phyloP scores from a whole-genome alignment of 2,329 filamentous ascomycete species.

The Cordyceps tenuipes region DNA sequence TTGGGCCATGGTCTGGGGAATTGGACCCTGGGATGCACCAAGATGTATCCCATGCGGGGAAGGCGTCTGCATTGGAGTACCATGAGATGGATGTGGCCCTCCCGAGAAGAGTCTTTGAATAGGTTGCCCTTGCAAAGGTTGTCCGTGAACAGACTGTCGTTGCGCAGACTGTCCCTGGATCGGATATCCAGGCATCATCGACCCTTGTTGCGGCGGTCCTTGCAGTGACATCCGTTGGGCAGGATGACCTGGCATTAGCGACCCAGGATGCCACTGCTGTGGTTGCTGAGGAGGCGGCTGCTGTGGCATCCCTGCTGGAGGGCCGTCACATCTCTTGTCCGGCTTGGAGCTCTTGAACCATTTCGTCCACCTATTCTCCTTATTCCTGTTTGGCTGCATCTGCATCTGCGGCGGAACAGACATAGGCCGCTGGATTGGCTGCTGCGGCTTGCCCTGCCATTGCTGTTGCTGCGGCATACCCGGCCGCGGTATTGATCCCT shows the following conservation, averaged over 20 bases:
- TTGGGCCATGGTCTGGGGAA: background rate
- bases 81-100: background rate
- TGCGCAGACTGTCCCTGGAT: background rate
- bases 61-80: background rate
- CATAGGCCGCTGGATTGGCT: constrained; percentile 11
- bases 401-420: constrained; percentile 16
- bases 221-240: background rate
- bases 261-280: background rate
- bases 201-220: background rate
- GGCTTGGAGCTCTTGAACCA: constrained; percentile 22
- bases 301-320: background rate
- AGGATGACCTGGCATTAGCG: background rate
- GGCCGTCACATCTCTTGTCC: background rate
- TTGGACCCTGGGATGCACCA: background rate
- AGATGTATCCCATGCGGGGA: background rate
- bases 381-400: constrained; percentile 15
- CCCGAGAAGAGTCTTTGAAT: background rate
- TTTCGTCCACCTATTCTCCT: constrained; percentile 22
- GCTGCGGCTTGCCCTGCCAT: constrained; percentile 8
- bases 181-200: background rate
- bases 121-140: background rate
- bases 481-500: background rate
- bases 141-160: background rate
- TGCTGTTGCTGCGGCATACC: background rate
- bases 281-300: constrained; percentile 7